Conservation (phyloP, 805 yeast species). For the Ogataea degrootiae region DNA sequence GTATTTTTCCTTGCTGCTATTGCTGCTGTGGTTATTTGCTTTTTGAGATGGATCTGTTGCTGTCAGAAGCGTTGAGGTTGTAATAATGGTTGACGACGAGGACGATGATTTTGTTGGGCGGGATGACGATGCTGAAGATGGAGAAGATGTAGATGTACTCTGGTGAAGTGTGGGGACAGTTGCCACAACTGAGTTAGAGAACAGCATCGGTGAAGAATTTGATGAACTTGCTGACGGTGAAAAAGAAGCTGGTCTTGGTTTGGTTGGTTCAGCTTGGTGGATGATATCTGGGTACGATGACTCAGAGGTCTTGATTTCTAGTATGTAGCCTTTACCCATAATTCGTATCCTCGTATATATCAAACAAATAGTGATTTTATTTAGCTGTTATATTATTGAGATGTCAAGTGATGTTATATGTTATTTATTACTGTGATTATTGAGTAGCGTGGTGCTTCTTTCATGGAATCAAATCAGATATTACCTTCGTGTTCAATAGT, state of each 20-base stretch:
- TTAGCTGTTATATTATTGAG: too few species aligned
- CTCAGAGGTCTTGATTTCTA: constrained; percentile 25
- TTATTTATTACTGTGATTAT: too few species aligned
- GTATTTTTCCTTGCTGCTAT: constrained; percentile 7
- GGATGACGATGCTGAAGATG: not conserved
- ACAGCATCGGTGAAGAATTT: not conserved
- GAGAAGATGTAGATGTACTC: not conserved
- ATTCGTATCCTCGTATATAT: not conserved
- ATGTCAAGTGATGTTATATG: too few species aligned
- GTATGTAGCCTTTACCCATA: constrained; percentile 23
- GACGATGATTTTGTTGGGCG: not conserved
- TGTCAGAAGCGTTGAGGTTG: not conserved
- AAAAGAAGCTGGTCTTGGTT: not conserved
- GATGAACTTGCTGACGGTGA: not conserved
- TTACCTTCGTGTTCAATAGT: too few species aligned
- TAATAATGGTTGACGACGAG: not conserved
- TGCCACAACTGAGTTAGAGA: not conserved
- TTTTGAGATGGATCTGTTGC: not conserved
- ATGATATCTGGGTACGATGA: constrained; percentile 14
- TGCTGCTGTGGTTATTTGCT: too few species aligned
- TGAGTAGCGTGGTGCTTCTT: too few species aligned
- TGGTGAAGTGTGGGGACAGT: too few species aligned
- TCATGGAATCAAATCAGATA: too few species aligned
- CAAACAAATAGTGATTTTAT: too few species aligned
- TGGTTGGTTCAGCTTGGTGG: constrained; percentile 10